These are phyloP conservation scores for Phytophthora aleatoria DNA, from an alignment of 352 stramenopile species.

Conservation along the genomic window DNA sequence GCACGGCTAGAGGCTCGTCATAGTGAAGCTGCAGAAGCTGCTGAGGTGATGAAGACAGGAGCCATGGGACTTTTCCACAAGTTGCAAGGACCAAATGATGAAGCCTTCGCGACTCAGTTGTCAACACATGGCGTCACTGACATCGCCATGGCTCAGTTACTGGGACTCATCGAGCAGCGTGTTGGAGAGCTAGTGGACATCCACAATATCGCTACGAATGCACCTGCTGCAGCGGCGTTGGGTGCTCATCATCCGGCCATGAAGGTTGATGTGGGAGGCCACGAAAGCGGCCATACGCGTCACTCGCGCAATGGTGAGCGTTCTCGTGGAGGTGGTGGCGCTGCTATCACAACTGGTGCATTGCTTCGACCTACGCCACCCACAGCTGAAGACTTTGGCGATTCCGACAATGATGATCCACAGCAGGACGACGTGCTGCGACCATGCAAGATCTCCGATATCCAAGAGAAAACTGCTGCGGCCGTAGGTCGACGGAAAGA, in stretches of 20 bases:
- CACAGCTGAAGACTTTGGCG: slow-evolving; percentile 69
- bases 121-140: slow-evolving; percentile 77
- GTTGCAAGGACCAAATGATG: slow-evolving; percentile 67
- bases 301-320: slow-evolving; percentile 31
- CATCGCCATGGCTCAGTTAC: slow-evolving; percentile 78
- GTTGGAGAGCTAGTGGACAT: slow-evolving; percentile 87
- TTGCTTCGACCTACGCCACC: slow-evolving; percentile 61
- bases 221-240: slow-evolving; percentile 33
- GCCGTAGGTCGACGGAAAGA: slow-evolving; percentile 71
- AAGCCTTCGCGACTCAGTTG: slow-evolving; percentile 74
- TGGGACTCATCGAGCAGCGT: slow-evolving; percentile 86
- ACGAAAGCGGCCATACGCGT: slow-evolving; percentile 34
- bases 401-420: slow-evolving; percentile 73
- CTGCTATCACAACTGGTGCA: slow-evolving; percentile 17
- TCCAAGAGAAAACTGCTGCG: slow-evolving; percentile 79
- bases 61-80: slow-evolving; percentile 86
- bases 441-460: slow-evolving; percentile 75
- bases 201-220: slow-evolving; percentile 81
- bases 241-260: slow-evolving; percentile 30
- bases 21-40: slow-evolving; percentile 60
- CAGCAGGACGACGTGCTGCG: slow-evolving; percentile 64
- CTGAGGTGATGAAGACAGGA: slow-evolving; percentile 77
- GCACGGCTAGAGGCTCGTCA: slow-evolving; percentile 66
- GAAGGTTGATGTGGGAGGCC: slow-evolving; percentile 36
- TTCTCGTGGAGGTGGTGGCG: slow-evolving; percentile 12